Base-by-base conservation (phyloP, 441 rosid genomes). In the Mallotus japonicus region DNA sequence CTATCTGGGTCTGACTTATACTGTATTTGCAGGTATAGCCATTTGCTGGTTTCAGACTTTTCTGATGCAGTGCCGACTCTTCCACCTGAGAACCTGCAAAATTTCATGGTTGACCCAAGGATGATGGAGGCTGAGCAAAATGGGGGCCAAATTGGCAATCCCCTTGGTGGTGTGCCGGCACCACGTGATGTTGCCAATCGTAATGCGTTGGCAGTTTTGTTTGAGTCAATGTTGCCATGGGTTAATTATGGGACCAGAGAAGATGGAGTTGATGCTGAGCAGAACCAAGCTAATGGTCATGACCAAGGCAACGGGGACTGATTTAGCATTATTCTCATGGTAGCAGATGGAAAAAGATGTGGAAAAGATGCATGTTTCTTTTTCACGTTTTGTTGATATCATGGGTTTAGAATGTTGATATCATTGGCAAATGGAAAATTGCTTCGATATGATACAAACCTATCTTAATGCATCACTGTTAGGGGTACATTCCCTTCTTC, bases 201-300 rank as follows among this genome's bases (percentile, higher is more conserved):
- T 54, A 87, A 81, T 79, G 82, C 88, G 6, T 69, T 89, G 54
- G 89, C 90, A 9, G 93, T 87, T 72, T 84, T 93, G 65, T 67
- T 93, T 11, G 95, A 90, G 77, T 91, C 98, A 4, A 79, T 91
- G 80, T 88, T 91, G 78, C 98, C 96, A 11, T 89, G 92, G 95
- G 90, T 76, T 79, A 78, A 85, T 55, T 87, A 85, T 65, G 88
- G 88, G 70, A 82, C 75, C 74, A 75, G 82, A 68, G 88, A 67
- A 66, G 87, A 83, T 77, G 87, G 72, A 53, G 82, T 62, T 22
- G 83, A n/a, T 63, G 76, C 83, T 34, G 85, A 76, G 34, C 86
- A 63, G 72, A 79, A 86, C 76, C 84, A 74, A 50, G 70, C 65
- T 50, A 57, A 84, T 65, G 80, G 76, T 62, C 82, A 82, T 62